Percentiles rank a stretch among this genome's conserved stretches.
phyloP scores from a whole-genome alignment of 345 rosid genomes.

The Balakata baccata region DNA sequence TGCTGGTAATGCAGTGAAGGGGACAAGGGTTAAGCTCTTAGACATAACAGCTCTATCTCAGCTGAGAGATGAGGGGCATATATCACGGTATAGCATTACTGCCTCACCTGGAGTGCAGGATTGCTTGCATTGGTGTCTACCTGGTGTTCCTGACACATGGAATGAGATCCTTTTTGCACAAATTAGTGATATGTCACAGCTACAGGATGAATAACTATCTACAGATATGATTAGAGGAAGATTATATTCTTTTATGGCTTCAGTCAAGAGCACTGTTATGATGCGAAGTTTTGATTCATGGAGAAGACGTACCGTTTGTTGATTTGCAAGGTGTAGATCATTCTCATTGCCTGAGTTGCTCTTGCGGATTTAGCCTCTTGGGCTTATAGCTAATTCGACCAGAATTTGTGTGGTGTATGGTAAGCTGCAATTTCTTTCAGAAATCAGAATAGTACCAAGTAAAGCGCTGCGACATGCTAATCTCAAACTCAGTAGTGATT shows the following conservation, averaged over 20 bases:
- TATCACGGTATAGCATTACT: conserved; percentile 56
- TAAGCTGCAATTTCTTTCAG: neutral
- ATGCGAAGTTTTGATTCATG: neutral
- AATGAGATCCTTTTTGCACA: conserved; percentile 44
- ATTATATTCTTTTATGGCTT: neutral
- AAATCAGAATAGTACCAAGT: neutral
- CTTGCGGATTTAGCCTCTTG: neutral
- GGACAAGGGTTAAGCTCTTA: conserved; percentile 61
- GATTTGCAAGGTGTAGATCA: neutral
- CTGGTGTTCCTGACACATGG: conserved; percentile 56
- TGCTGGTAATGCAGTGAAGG: conserved; percentile 57
- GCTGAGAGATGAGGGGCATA: conserved; percentile 79
- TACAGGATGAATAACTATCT: conserved; percentile 2
- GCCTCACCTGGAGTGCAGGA: conserved; percentile 58
- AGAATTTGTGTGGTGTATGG: neutral
- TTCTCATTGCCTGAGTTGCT: neutral
- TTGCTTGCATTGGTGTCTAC: conserved; percentile 52
- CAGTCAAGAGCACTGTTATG: neutral
- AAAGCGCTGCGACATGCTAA: neutral
- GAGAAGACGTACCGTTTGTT: neutral
- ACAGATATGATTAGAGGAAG: neutral
- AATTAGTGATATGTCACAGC: conserved; percentile 4
- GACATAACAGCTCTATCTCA: conserved; percentile 67
- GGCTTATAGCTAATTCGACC: neutral
- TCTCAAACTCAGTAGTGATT: neutral